These are phyloP conservation scores for Closterium sp. DNA, from an alignment of 139 green algal species.

Conservation along the genomic window DNA sequence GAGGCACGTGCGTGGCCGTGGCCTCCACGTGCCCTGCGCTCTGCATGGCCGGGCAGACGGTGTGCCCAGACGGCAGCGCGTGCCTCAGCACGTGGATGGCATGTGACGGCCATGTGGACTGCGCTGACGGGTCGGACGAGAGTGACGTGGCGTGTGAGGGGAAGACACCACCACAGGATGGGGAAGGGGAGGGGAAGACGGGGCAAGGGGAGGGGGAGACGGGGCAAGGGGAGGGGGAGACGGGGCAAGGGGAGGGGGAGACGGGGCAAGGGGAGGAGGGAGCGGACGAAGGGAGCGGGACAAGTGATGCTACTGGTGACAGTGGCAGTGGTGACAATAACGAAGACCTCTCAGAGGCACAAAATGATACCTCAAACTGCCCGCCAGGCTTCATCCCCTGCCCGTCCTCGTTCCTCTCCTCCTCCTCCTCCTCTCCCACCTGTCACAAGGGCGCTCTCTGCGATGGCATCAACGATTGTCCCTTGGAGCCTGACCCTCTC, in stretches of 20 bases:
- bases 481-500: background rate
- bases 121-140: constrained; percentile 11
- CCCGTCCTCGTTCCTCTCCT: background rate
- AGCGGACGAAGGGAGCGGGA: no score
- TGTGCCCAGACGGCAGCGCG: background rate
- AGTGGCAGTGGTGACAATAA: background rate
- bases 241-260: background rate
- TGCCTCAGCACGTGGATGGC: background rate
- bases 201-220: no score
- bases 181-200: background rate
- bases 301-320: no score
- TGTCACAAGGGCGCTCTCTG: background rate
- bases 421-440: background rate
- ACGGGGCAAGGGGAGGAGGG: background rate
- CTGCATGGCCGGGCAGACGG: background rate
- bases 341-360: background rate
- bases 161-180: background rate
- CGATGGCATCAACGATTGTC: background rate
- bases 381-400: background rate
- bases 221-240: background rate
- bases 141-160: background rate
- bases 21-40: background rate
- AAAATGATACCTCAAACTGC: background rate
- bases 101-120: constrained; percentile 2
- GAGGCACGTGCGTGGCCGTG: background rate